Base-by-base conservation (phyloP, 2,329 filamentous ascomycete genomes). In the Cryphonectria parasitica region DNA sequence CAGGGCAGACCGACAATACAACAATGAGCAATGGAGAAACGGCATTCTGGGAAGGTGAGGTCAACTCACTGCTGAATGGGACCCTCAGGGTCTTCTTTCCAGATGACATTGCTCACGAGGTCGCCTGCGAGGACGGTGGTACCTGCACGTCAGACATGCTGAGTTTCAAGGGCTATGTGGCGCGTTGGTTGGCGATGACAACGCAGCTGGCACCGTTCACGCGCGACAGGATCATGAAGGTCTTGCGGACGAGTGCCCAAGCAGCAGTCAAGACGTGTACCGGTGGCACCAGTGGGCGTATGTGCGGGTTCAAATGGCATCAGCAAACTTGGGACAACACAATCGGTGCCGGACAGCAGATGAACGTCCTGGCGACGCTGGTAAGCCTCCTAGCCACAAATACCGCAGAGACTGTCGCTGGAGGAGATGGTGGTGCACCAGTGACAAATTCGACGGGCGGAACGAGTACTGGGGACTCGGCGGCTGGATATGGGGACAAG, bases 61-160 rank as follows among this genome's bases (percentile, higher is more conserved):
- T 84, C 0, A 76, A 82, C 36, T 83, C 83, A 22, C 82, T 90
- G 64, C 76, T 89, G 39, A 79, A 82, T 10, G 76, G 69, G 25
- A 77, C 79, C 4, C 79, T 83, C 63, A 76, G 77, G 31, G 83
- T 85, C 75, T 89, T 89, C 79, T 82, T 83, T 68, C 77, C 83
- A 67, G 77, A 76, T 52, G 73, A 73, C 58, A 62, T 88, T 73
- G 86, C 89, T 79, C 85, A 80, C 77, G 87, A 90, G 75, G 75
- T 77, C 43, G 83, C 87, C 25, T 92, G 90, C 79, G 89, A 91
- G 76, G 66, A 71, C 28, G 79, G 81, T 0, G 73, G 69, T 15
- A 82, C 77, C 2, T 92, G 90, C 80, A 86, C 86, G 73, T 82
- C 82, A 28, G 90, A 91, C 75, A 86, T 90, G 77, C 81, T 83